These are phyloP conservation scores for Monascus ruber DNA, from an alignment of 2,329 filamentous ascomycete genomes.

Conservation along the genomic window DNA sequence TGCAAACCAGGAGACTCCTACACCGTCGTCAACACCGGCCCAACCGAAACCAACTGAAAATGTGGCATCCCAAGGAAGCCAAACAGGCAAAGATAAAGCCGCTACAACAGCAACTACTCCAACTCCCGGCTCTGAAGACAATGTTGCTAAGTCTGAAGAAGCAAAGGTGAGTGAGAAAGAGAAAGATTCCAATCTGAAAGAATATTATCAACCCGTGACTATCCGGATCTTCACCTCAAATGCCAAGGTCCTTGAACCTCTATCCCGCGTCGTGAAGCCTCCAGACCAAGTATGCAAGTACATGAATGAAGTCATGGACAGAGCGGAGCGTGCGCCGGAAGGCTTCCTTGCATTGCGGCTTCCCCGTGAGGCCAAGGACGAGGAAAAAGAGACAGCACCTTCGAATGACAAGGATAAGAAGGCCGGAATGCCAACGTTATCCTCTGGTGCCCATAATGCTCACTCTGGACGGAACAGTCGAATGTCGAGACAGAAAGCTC, in stretches of 20 bases:
- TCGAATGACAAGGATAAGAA: slow-evolving; percentile 8
- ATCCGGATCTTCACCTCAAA: slow-evolving; percentile 45
- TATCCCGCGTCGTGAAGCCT: slow-evolving; percentile 46
- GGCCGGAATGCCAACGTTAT: slow-evolving; percentile 11
- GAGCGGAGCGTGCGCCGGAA: slow-evolving; percentile 43
- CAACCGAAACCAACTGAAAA: slow-evolving; percentile 5
- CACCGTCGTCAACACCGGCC: slow-evolving; percentile 1
- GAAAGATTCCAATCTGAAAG: slow-evolving; percentile 20
- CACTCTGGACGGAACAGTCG: slow-evolving; percentile 9
- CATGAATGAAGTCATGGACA: slow-evolving; percentile 48
- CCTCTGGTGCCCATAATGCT: slow-evolving; percentile 1
- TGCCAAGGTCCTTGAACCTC: slow-evolving; percentile 42
- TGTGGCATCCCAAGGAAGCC: slow-evolving; percentile 5
- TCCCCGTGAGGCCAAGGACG: slow-evolving; percentile 31
- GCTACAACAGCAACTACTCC: slow-evolving; percentile 2
- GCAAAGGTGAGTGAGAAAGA: slow-evolving; percentile 4
- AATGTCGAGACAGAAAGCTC: slow-evolving; percentile 10
- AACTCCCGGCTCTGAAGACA: slow-evolving; percentile 1
- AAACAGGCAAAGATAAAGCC: slow-evolving; percentile 13
- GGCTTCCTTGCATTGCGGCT: slow-evolving; percentile 46
- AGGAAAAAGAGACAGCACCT: slow-evolving; percentile 12
- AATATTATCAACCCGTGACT: slow-evolving; percentile 44
- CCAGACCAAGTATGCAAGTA: slow-evolving; percentile 41
- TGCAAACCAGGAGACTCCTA: slow-evolving; percentile 1
- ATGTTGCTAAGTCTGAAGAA: slow-evolving; percentile 2